A percentile compares a stretch with the other conserved stretches of the same genome.
Evolutionary conservation across 352 stramenopile genomes (phyloP).

Genomic region (Lagenidium giganteum): DNA sequence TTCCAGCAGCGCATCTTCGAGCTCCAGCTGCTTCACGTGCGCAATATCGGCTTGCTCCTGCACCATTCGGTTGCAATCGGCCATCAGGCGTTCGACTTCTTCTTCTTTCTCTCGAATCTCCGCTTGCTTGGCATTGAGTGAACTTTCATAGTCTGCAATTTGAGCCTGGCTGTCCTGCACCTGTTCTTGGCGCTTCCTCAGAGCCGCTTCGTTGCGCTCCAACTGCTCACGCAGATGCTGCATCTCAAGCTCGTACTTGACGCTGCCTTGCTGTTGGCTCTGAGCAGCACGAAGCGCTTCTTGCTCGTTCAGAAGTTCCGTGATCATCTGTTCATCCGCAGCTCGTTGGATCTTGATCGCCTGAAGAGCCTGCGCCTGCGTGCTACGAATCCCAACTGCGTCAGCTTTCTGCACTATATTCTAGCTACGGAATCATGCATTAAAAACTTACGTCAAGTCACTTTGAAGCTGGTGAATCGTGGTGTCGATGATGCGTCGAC

Average conservation of each 20-base stretch:
- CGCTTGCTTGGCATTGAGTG: slow-evolving; percentile 47
- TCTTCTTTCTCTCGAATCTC: slow-evolving; percentile 73
- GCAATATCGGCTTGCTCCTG: slow-evolving; percentile 78
- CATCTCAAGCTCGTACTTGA: slow-evolving; percentile 68
- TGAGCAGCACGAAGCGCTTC: slow-evolving; percentile 59
- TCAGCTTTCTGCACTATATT: too few relatives aligned
- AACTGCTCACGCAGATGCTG: slow-evolving; percentile 60
- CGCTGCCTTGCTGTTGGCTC: slow-evolving; percentile 34
- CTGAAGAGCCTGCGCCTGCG: slow-evolving; percentile 48
- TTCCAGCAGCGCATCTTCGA: slow-evolving; percentile 78
- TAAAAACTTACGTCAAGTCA: too few relatives aligned
- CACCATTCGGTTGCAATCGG: slow-evolving; percentile 81
- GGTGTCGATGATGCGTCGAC: slow-evolving; percentile 77
- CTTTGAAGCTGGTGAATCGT: slow-evolving; percentile 70
- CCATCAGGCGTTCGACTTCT: slow-evolving; percentile 79
- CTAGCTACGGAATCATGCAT: too few relatives aligned
- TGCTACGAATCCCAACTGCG: too few relatives aligned
- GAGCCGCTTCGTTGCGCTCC: slow-evolving; percentile 57
- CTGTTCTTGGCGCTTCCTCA: slow-evolving; percentile 71
- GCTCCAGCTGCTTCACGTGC: slow-evolving; percentile 76
- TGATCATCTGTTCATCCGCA: slow-evolving; percentile 78
- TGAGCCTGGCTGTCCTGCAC: slow-evolving; percentile 59
- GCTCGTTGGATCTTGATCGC: slow-evolving; percentile 66
- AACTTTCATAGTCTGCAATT: slow-evolving; percentile 60
- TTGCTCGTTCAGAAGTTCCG: slow-evolving; percentile 79